Evolutionary conservation across 2,329 filamentous ascomycete genomes (phyloP).

Genomic region (Orbilia ellipsospora): DNA sequence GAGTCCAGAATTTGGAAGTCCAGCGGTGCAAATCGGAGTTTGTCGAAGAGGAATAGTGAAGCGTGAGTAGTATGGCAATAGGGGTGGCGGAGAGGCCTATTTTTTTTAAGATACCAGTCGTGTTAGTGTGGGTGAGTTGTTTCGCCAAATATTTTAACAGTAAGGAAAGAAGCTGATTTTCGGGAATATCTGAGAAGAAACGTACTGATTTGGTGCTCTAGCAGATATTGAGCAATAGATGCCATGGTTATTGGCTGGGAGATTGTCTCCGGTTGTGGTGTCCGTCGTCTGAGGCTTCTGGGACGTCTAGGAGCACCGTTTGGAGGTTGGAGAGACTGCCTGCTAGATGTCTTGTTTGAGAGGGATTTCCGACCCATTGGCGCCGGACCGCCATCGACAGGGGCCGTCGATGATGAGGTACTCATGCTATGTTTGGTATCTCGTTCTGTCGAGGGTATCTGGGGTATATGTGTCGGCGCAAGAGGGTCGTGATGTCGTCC

Average conservation of each 20-base stretch:
- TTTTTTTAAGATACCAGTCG: slow-evolving; percentile 7
- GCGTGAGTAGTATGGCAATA: slow-evolving; percentile 81
- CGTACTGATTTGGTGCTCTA: slow-evolving; percentile 64
- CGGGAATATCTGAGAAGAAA: slow-evolving; percentile 3
- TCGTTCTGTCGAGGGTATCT: neutral
- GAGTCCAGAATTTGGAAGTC: slow-evolving; percentile 86
- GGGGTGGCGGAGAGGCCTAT: slow-evolving; percentile 86
- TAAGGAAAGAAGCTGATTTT: neutral
- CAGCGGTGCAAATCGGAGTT: slow-evolving; percentile 73
- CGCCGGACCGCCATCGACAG: slow-evolving; percentile 25
- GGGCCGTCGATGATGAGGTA: slow-evolving; percentile 35
- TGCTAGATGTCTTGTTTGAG: slow-evolving; percentile 29
- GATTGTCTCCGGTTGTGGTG: slow-evolving; percentile 38
- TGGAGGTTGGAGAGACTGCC: slow-evolving; percentile 35
- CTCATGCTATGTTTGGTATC: slow-evolving; percentile 33
- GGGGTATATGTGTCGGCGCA: neutral
- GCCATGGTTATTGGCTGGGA: slow-evolving; percentile 40
- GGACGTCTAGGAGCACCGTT: slow-evolving; percentile 37
- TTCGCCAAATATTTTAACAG: neutral
- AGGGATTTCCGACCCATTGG: slow-evolving; percentile 49
- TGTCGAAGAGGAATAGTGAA: slow-evolving; percentile 83
- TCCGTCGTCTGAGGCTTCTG: slow-evolving; percentile 31
- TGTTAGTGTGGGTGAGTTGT: slow-evolving; percentile 26
- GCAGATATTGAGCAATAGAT: slow-evolving; percentile 60
- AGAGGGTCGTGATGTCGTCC: slow-evolving; percentile 6